Conservation (phyloP, 2,329 filamentous ascomycete genomes). For the Elsinoe necatrix region DNA sequence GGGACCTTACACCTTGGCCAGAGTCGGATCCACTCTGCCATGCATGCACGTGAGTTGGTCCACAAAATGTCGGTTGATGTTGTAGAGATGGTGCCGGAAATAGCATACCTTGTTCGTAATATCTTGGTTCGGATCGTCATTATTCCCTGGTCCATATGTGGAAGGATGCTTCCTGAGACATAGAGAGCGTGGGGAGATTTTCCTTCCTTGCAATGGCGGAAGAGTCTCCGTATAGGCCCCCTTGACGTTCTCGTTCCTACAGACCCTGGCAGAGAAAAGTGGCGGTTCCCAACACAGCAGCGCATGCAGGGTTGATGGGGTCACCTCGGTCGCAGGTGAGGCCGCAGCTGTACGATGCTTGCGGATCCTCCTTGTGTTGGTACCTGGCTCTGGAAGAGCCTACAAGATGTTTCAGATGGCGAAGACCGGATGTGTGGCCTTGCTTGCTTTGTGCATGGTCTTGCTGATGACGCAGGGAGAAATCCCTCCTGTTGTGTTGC, state of each 20-base stretch:
- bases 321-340: neutral
- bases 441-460: neutral
- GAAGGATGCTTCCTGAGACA: neutral
- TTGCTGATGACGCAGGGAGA: neutral
- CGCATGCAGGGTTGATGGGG: neutral
- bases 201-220: too few relatives aligned
- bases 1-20: too few relatives aligned
- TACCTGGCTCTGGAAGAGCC: neutral
- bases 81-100: neutral
- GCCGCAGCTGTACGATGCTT: neutral
- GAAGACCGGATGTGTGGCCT: neutral
- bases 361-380: neutral
- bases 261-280: neutral
- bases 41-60: neutral
- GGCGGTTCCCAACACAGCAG: neutral
- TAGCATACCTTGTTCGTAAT: neutral
- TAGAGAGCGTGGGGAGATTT: too few relatives aligned
- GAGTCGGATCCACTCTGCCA: too few relatives aligned
- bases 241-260: neutral
- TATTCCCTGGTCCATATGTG: neutral
- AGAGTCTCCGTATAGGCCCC: neutral
- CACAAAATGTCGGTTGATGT: neutral
- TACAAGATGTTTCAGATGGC: neutral
- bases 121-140: neutral
- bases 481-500: too few relatives aligned